phyloP scores from a whole-genome alignment of 2,329 filamentous ascomycete genomes.

The Cytospora chrysosperma region DNA sequence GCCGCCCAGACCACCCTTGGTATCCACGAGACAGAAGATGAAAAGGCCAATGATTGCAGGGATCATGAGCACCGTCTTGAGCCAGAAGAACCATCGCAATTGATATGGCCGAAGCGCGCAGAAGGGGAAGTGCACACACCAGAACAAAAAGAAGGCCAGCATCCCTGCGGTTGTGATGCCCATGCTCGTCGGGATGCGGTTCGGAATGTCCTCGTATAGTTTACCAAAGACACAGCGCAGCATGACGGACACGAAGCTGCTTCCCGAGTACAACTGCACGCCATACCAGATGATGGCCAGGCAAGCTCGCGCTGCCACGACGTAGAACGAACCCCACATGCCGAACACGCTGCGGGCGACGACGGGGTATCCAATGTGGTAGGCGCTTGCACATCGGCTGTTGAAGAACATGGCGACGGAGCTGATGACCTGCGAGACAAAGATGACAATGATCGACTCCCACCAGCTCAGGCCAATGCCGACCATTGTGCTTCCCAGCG shows the following conservation, averaged over 20 bases:
- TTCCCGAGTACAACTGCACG: constrained; percentile 29
- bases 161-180: constrained; percentile 41
- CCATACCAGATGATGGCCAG: constrained; percentile 42
- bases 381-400: constrained; percentile 40
- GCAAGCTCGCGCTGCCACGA: constrained; percentile 39
- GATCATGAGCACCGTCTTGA: constrained; percentile 41
- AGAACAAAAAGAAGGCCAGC: constrained; percentile 39
- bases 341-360: constrained; percentile 40
- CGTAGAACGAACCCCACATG: constrained; percentile 43
- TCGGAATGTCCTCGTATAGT: constrained; percentile 37
- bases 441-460: constrained; percentile 44
- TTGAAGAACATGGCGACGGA: constrained; percentile 46
- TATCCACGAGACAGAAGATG: constrained; percentile 41
- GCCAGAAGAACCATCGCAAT: constrained; percentile 43
- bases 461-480: constrained; percentile 46
- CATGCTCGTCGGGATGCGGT: constrained; percentile 36
- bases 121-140: constrained; percentile 41
- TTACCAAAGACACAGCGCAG: constrained; percentile 35
- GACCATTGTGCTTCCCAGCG: constrained; percentile 35
- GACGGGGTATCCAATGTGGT: constrained; percentile 43
- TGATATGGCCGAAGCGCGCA: constrained; percentile 44
- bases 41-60: constrained; percentile 34
- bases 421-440: constrained; percentile 41
- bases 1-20: constrained; percentile 34
- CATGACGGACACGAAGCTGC: constrained; percentile 25